Conservation (phyloP, 2,329 filamentous ascomycete species). For the Fonsecaea multimorphosa region DNA sequence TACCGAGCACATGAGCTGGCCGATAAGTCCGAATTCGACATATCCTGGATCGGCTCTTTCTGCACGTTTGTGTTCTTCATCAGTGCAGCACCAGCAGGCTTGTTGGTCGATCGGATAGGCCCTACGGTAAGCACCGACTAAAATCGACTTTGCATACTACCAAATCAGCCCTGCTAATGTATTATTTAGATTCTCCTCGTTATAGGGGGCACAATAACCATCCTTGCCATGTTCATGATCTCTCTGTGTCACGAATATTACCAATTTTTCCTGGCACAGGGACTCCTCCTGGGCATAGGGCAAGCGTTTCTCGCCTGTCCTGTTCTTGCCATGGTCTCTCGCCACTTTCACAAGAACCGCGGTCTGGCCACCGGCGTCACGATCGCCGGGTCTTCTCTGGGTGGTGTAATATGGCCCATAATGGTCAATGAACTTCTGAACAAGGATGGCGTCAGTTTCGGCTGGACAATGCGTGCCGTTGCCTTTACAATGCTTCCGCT, state of each 20-base stretch:
- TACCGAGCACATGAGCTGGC: constrained; percentile 49
- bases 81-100: constrained; percentile 46
- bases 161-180: constrained; percentile 3
- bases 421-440: constrained; percentile 57
- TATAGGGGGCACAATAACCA: constrained; percentile 41
- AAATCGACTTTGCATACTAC: too few species aligned
- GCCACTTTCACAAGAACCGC: constrained; percentile 57
- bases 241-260: constrained; percentile 56
- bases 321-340: constrained; percentile 53
- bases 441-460: constrained; percentile 52
- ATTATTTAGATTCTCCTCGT: constrained; percentile 25
- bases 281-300: constrained; percentile 51
- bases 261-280: constrained; percentile 61
- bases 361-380: constrained; percentile 56
- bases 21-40: constrained; percentile 43
- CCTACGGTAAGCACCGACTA: constrained; percentile 43
- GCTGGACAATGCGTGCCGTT: constrained; percentile 60
- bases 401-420: constrained; percentile 61
- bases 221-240: constrained; percentile 45
- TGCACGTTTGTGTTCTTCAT: constrained; percentile 47
- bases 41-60: constrained; percentile 55
- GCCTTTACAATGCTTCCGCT: constrained; percentile 59
- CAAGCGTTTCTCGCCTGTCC: constrained; percentile 55
- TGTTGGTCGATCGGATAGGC: constrained; percentile 54
- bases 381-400: constrained; percentile 57